Evolutionary conservation across 2,329 filamentous ascomycete species (phyloP).

Genomic region (Cladobotryum mycophilum): DNA sequence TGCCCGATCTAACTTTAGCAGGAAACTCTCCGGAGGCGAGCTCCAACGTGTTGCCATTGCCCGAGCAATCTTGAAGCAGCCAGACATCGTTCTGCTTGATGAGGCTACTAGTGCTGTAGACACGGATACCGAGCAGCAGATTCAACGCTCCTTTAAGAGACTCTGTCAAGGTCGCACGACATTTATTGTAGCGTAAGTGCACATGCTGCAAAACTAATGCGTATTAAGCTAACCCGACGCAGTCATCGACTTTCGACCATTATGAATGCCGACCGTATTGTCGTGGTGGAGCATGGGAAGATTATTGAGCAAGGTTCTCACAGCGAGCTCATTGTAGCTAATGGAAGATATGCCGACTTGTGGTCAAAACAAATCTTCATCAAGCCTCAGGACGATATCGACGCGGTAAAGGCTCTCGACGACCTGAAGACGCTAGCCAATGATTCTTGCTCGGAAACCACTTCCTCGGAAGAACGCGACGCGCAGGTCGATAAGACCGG

Average conservation of each 20-base stretch:
- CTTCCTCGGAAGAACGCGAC: conserved; percentile 5
- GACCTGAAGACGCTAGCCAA: conserved; percentile 11
- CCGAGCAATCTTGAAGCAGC: conserved; percentile 65
- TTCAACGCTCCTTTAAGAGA: conserved; percentile 54
- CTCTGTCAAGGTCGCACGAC: conserved; percentile 58
- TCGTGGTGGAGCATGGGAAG: conserved; percentile 57
- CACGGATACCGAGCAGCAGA: conserved; percentile 61
- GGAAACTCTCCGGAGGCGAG: conserved; percentile 60
- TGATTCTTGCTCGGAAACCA: conserved; percentile 11
- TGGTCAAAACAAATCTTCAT: conserved; percentile 59
- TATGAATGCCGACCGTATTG: conserved; percentile 61
- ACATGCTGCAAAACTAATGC: background rate
- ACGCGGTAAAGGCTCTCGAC: conserved; percentile 14
- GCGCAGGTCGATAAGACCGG: conserved; percentile 11
- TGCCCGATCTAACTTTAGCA: conserved; percentile 22
- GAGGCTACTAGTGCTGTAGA: conserved; percentile 75
- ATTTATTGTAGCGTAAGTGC: conserved; percentile 55
- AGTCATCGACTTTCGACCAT: conserved; percentile 66
- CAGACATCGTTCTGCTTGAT: conserved; percentile 70
- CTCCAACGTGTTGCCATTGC: conserved; percentile 62
- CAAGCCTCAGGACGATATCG: conserved; percentile 37
- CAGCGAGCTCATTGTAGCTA: conserved; percentile 48
- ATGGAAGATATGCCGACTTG: conserved; percentile 57
- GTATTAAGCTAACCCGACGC: background rate
- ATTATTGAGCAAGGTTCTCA: conserved; percentile 60